Conservation (phyloP, 257 asterid species). For the Echites panduratus region DNA sequence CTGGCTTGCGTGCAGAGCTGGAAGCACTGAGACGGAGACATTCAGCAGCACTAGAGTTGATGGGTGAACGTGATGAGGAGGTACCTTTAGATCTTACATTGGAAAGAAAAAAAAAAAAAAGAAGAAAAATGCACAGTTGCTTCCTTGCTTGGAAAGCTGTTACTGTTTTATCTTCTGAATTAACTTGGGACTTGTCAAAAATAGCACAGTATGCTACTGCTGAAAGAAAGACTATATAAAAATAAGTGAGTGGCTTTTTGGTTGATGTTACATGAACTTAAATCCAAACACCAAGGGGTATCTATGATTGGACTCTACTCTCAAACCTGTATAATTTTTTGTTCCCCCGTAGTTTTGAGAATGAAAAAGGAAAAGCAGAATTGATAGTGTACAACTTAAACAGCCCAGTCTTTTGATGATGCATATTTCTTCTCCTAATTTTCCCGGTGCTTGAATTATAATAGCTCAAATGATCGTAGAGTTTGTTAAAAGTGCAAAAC, state of each 20-base stretch:
- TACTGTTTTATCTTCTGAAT: background rate
- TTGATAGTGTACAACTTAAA: no score
- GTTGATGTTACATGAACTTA: background rate
- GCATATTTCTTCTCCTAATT: no score
- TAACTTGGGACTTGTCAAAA: background rate
- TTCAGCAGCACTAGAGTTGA: slow-evolving; percentile 91
- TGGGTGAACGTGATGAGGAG: slow-evolving; percentile 99
- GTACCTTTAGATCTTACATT: slow-evolving; percentile 30
- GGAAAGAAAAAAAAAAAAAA: no score
- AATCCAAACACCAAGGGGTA: no score
- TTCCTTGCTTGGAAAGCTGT: background rate
- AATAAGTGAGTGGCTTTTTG: no score
- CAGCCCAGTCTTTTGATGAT: no score
- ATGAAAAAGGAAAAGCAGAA: background rate
- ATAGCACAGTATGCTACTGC: background rate
- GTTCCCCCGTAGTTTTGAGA: no score
- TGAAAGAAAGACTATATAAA: background rate
- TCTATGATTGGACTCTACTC: no score
- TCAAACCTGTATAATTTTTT: no score
- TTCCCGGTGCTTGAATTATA: background rate
- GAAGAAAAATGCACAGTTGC: background rate
- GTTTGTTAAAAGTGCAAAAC: background rate
- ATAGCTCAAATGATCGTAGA: background rate
- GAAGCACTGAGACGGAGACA: slow-evolving; percentile 93
- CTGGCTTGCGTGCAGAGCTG: slow-evolving; percentile 89